Evolutionary conservation across 2,329 filamentous ascomycete species (phyloP).

Genomic region (Penicillium sp.): DNA sequence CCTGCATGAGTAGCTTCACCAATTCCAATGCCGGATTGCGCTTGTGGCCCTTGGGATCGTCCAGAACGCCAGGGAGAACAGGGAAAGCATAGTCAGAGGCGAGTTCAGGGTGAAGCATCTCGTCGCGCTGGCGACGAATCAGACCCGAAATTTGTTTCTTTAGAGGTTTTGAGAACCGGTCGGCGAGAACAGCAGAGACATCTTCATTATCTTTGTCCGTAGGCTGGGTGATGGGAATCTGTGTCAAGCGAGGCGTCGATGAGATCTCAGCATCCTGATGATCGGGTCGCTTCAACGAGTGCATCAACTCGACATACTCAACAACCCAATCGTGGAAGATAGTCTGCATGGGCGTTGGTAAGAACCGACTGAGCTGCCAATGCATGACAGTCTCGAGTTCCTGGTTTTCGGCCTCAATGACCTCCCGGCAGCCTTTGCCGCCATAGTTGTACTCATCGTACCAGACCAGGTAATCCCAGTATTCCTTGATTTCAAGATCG

Average conservation of each 20-base stretch:
- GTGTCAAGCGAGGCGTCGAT: constrained; percentile 63
- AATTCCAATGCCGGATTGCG: constrained; percentile 84
- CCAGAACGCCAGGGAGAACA: constrained; percentile 60
- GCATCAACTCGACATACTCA: constrained; percentile 95
- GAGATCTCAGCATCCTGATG: constrained; percentile 59
- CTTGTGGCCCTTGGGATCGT: constrained; percentile 58
- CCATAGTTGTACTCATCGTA: constrained; percentile 99
- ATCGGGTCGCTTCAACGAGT: constrained; percentile 74
- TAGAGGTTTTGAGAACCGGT: constrained; percentile 82
- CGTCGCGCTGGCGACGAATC: constrained; percentile 83
- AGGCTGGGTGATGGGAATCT: constrained; percentile 62
- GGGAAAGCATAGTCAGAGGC: constrained; percentile 88
- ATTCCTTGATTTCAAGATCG: constrained; percentile 95
- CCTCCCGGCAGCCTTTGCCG: constrained; percentile 84
- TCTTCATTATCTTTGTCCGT: constrained; percentile 64
- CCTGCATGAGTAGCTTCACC: constrained; percentile 90
- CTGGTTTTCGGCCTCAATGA: constrained; percentile 76
- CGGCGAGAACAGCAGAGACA: constrained; percentile 71
- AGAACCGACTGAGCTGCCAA: constrained; percentile 93
- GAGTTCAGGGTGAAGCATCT: constrained; percentile 86
- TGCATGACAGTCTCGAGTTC: constrained; percentile 92
- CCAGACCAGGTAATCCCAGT: constrained; percentile 99
- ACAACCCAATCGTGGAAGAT: constrained; percentile 91
- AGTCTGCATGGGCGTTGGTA: constrained; percentile 78
- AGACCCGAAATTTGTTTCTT: constrained; percentile 85